A percentile compares a stretch with the other conserved stretches of the same genome.
These are phyloP conservation scores for Millerozyma miso DNA, from an alignment of 805 yeast species.

Conservation along the genomic window DNA sequence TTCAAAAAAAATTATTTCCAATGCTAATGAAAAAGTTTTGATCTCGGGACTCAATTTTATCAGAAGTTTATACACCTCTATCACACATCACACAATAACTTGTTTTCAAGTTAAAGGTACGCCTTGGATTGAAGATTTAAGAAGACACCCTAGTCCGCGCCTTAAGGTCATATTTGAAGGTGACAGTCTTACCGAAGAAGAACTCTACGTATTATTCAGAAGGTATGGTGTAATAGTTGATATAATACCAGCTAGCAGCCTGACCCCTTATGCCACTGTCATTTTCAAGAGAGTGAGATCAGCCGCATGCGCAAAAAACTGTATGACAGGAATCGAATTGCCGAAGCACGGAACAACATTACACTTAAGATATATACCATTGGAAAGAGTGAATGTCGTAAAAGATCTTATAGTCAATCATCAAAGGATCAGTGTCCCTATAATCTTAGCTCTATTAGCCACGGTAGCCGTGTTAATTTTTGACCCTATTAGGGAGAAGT, in stretches of 20 bases:
- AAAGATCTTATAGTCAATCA: constrained; percentile 64
- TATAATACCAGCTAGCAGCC: constrained; percentile 56
- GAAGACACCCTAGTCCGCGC: constrained; percentile 63
- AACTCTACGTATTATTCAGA: constrained; percentile 73
- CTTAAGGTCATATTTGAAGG: constrained; percentile 75
- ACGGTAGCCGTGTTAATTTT: constrained; percentile 80
- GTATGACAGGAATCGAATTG: constrained; percentile 74
- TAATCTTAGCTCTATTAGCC: constrained; percentile 72
- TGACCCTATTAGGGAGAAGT: constrained; percentile 87
- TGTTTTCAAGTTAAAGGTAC: constrained; percentile 79
- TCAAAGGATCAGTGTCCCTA: constrained; percentile 78
- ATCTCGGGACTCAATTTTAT: constrained; percentile 8
- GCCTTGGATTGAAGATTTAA: constrained; percentile 95
- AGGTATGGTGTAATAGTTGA: constrained; percentile 83
- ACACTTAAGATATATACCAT: constrained; percentile 69
- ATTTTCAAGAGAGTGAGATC: constrained; percentile 54
- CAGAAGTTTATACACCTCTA: constrained; percentile 30
- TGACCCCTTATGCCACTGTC: constrained; percentile 45
- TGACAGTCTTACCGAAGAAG: constrained; percentile 71
- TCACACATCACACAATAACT: constrained; percentile 10
- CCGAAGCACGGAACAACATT: constrained; percentile 51
- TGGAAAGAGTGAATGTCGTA: constrained; percentile 49
- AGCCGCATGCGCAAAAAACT: constrained; percentile 84
- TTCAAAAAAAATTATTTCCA: constrained; percentile 47
- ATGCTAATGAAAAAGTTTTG: constrained; percentile 26